Percentiles rank a stretch among this genome's conserved stretches.
Evolutionary conservation across 495 filamentous ascomycete genomes (phyloP).

Genomic region (Talaromyces nanjingensis): DNA sequence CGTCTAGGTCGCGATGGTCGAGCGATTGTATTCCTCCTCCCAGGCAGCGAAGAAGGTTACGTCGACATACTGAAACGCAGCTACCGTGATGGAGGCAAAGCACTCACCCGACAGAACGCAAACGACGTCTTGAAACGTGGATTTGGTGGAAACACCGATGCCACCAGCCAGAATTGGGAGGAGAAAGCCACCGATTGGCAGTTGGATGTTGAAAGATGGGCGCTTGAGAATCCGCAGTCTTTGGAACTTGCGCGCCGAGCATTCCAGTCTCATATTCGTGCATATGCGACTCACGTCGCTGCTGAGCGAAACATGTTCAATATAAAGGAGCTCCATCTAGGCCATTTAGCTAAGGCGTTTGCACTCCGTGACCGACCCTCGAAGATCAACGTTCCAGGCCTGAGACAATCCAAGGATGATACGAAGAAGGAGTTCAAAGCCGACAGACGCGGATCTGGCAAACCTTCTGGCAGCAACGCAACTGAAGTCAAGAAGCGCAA

Average conservation of each 20-base stretch:
- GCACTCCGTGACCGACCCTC: constrained; percentile 82
- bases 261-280: constrained; percentile 85
- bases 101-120: constrained; percentile 45
- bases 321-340: constrained; percentile 80
- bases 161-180: constrained; percentile 51
- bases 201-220: constrained; percentile 66
- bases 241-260: constrained; percentile 71
- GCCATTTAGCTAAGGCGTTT: constrained; percentile 91
- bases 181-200: constrained; percentile 71
- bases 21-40: constrained; percentile 80
- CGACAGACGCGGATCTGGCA: constrained; percentile 15
- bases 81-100: constrained; percentile 48
- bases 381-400: constrained; percentile 68
- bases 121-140: constrained; percentile 57
- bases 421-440: constrained; percentile 44
- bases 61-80: constrained; percentile 59
- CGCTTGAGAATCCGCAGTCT: constrained; percentile 48
- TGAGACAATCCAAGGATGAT: constrained; percentile 38
- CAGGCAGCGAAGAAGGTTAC: constrained; percentile 87
- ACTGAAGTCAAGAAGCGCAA: constrained; percentile 32
- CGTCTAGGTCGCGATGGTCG: constrained; percentile 86
- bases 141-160: constrained; percentile 40
- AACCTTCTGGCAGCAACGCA: constrained; percentile 13
- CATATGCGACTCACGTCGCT: constrained; percentile 88
- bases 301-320: constrained; percentile 80